These are phyloP conservation scores for Kodamaea neixiangensis DNA, from an alignment of 805 yeast species.

Conservation along the genomic window DNA sequence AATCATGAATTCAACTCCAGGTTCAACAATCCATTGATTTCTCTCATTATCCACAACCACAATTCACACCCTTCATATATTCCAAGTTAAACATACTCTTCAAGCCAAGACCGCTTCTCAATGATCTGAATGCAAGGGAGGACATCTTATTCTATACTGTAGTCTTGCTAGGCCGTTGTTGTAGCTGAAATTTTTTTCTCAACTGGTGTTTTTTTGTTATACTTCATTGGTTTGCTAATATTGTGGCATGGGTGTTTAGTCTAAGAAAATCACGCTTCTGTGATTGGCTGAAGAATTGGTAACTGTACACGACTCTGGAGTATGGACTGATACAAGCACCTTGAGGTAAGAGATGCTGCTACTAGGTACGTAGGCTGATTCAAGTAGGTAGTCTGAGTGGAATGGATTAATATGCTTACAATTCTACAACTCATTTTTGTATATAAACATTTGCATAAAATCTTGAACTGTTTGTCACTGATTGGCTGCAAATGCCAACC, in stretches of 20 bases:
- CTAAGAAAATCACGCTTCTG: conserved; percentile 8
- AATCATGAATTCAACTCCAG: background rate
- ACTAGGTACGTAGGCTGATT: too few species aligned
- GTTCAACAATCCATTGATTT: background rate
- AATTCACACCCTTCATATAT: background rate
- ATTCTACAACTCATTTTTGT: too few species aligned
- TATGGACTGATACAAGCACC: background rate
- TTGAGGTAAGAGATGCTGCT: too few species aligned
- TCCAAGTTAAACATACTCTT: conserved; percentile 31
- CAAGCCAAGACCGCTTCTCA: conserved; percentile 43
- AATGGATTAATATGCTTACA: too few species aligned
- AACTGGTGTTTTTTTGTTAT: conserved; percentile 9
- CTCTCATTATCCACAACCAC: background rate
- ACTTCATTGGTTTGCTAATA: conserved; percentile 2
- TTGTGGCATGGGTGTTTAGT: conserved; percentile 9
- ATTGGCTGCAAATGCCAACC: too few species aligned
- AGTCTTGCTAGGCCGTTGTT: conserved; percentile 8
- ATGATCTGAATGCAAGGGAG: conserved; percentile 48
- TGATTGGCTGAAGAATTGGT: conserved; percentile 10
- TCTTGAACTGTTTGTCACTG: too few species aligned
- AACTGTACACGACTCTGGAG: background rate
- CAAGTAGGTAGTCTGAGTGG: too few species aligned
- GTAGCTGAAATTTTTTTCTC: conserved; percentile 12
- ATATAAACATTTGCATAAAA: too few species aligned
- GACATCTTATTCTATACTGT: conserved; percentile 23